Conservation (phyloP, 257 asterid genomes). For the Mitragyna speciosa region DNA sequence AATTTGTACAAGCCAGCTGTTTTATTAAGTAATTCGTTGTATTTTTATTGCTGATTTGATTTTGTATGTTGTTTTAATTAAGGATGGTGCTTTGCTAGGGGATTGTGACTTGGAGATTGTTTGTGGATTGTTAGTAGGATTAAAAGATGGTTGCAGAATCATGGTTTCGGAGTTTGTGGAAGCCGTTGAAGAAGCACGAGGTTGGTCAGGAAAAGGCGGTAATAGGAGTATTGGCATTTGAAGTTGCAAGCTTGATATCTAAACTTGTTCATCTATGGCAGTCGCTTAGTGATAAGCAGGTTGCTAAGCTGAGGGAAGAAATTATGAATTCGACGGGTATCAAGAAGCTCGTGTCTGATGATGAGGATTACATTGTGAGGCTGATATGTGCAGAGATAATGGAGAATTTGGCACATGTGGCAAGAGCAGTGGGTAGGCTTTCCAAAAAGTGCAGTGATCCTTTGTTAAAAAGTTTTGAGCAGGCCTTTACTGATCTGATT, state of each 20-base stretch:
- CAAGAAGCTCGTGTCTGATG: constrained; percentile 63
- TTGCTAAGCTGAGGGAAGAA: constrained; percentile 65
- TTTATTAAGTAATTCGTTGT: neutral
- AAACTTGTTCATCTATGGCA: constrained; percentile 87
- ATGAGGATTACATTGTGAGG: constrained; percentile 61
- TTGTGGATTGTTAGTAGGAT: constrained; percentile 10
- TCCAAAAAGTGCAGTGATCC: constrained; percentile 78
- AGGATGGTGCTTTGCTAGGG: constrained; percentile 23
- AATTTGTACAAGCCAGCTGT: neutral
- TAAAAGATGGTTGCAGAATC: constrained; percentile 71
- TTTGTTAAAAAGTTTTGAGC: constrained; percentile 71
- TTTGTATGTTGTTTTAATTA: neutral
- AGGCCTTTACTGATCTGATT: constrained; percentile 62
- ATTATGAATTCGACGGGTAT: constrained; percentile 60
- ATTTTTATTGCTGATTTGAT: neutral
- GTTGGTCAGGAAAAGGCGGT: constrained; percentile 40
- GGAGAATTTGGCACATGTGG: constrained; percentile 61
- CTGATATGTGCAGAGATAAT: constrained; percentile 64
- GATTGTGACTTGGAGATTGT: constrained; percentile 23
- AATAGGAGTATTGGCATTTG: constrained; percentile 85
- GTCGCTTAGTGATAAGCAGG: constrained; percentile 69
- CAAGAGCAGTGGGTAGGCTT: constrained; percentile 59
- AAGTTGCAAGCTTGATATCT: constrained; percentile 85
- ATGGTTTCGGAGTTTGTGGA: constrained; percentile 81
- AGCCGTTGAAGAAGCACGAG: constrained; percentile 50